Base-by-base conservation (phyloP, 768 basidiomycete genomes). In the Boletus subcaerulescens region DNA sequence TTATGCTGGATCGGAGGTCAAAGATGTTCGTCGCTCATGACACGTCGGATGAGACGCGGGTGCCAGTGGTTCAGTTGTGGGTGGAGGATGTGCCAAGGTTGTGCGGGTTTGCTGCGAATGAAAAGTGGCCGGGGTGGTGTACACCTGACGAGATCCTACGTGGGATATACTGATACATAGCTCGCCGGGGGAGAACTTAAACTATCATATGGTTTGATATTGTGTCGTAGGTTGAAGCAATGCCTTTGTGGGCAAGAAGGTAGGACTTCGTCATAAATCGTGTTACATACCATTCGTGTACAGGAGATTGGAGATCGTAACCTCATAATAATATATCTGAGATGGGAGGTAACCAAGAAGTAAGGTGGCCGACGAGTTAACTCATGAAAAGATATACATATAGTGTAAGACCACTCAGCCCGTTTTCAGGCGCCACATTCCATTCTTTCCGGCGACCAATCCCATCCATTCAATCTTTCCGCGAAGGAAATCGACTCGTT, bases 361-460 rank as follows among this genome's bases (percentile, higher is more conserved):
- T 5, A 32, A 36, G 41, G 45, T 24, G 20, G 22, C 10, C n/a
- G 45, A 36, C 18, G 42, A 53, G 40, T 47, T 26, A 26, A 26
- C 13, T 15, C 22, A 42, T 12, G 12, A 35, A 6, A 13, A 14
- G 33, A 35, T 35, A 14, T 13, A 6, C 29, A 35, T 14, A 14
- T 14, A 4, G 33, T 13, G 33, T 35, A 12, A 35, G 29, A 35
- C 18, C 65, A 43, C 55, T 71, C 49, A 63, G 18, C 68, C 73
- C 38, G 82, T 78, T 69, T 80, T 86, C 64, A 89, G 77, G 69
- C 86, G 81, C 82, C 84, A 87, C 69, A 81, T 74, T 9, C 86
- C 86, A 33, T 80, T 76, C 60, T 74, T 78, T 2, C 78, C 78
- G 49, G 78, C 76, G 45, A 66, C 67, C 53, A 89, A 67, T 8